Conservation (phyloP, 345 rosid species). For the Eucalyptus sp. region DNA sequence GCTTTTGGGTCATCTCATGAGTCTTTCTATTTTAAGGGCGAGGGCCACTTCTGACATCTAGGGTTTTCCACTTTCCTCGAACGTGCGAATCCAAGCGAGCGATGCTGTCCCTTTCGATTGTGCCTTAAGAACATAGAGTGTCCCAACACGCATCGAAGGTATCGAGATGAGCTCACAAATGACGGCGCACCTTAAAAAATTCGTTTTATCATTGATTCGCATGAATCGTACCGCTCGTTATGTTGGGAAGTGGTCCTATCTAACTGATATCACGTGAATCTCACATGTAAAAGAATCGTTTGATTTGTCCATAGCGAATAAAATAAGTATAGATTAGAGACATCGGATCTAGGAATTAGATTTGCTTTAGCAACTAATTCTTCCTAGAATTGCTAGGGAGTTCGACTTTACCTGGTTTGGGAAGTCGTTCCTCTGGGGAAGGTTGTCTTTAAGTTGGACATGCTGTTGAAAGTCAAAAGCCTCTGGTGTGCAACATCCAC, state of each 20-base stretch:
- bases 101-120: background rate
- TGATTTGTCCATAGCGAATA: background rate
- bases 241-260: fast-evolving
- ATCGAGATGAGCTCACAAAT: fast-evolving
- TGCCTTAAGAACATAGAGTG: background rate
- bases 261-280: background rate
- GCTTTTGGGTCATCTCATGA: background rate
- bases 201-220: fast-evolving
- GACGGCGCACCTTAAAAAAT: background rate
- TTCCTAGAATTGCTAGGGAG: background rate
- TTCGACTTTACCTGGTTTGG: background rate
- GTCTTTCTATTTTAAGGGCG: background rate
- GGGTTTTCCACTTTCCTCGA: background rate
- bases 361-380: background rate
- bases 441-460: background rate
- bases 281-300: background rate
- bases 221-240: background rate
- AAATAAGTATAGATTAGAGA: background rate
- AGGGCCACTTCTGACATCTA: background rate
- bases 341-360: background rate
- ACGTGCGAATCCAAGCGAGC: background rate
- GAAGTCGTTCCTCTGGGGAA: background rate
- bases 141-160: background rate
- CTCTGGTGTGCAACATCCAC: background rate
- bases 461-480: background rate